Evolutionary conservation across 306 rosid genomes (phyloP), one percentile per base, ranked within the genome.

Genomic region (Quercus cerris): DNA sequence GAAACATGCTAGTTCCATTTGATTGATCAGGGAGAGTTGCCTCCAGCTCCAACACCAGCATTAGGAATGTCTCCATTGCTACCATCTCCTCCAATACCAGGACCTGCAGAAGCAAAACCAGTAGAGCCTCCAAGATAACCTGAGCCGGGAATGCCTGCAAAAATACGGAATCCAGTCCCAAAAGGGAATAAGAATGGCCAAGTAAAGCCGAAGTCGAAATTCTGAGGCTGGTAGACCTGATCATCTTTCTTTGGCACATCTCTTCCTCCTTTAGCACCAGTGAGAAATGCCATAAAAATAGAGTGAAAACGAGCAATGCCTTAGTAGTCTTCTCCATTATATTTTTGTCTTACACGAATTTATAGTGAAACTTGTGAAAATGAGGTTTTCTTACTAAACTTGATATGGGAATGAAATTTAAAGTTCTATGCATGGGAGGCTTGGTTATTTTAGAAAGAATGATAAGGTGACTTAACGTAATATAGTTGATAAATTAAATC

Each of bases 211-310:
- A 38, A 54, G 8, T 64, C 78, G 22, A 54, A 76, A 20, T 59
- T 67, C 59, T 70, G 33, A 10, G 79, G 23, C 2, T 17, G 44
- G 19, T 82, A 78, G 5, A 70, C 59, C 31, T 76, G 58, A 0
- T 23, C 63, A 8, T 77, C 44, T 44, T 38, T 73, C 22, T 1
- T 31, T 0, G 81, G 89, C 71, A 73, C 3, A 2, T 58, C 81
- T 72, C 86, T 76, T 71, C 80, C 80, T 12, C 78, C 87, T 69
- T 84, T 83, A 30, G 62, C 52, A 28, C 81, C 73, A 30, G 51
- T 59, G 81, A 82, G 57, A 77, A 63, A 55, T 41, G 84, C 77
- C 17, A 57, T 27, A 58, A 73, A 28, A 86, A 28, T 59, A 80
- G 82, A 6, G 69, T 9, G 17, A 82, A 14, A 62, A 76, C 64